Base-by-base conservation (phyloP, 2,329 filamentous ascomycete genomes). In the Beauveria sp. region DNA sequence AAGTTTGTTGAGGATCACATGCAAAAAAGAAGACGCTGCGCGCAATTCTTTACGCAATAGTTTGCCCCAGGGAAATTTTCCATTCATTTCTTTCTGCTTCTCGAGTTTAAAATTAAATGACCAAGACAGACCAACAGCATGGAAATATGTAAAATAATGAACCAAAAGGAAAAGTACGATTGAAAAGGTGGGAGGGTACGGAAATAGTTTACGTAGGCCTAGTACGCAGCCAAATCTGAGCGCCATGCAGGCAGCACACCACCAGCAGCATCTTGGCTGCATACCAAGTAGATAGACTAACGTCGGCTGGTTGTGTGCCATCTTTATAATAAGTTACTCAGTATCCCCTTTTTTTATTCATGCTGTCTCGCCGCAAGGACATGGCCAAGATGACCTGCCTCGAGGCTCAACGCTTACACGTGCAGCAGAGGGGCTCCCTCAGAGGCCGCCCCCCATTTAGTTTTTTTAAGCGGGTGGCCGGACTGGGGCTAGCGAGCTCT, bases 1-100 rank as follows among this genome's bases (percentile, higher is more conserved):
- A 30, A 53, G 37, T 55, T 61, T 61, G 59, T 61, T 61, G 59
- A 61, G 59, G 56, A 55, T 61, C 59, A 61, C 59, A 61, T 61
- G 59, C 53, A 56, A 61, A 61, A 55, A n/a, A 16, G 9, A 34
- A 14, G 30, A 34, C 14, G 26, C 9, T 44, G 47, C 18, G 26
- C 22, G 22, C n/a, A 20, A 20, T 47, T 37, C 18, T 34, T 16
- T 30, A 22, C 54, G 26, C n/a, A 30, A 34, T 12, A 43, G 22
- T 12, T n/a, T 28, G 53, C 54, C 54, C 54, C 52, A 55, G 12
- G 12, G 44, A 48, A 48, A 20, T 56, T 56, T 14, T 34, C 12
- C 28, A 28, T 22, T 54, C 37, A 54, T 55, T 30, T 28, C 30
- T 18, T 43, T 41, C n/a, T n/a, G 30, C 46, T n/a, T 24, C 30